A percentile compares a stretch with the other conserved stretches of the same genome.
These are phyloP conservation scores for Calocybe gambosa DNA, from an alignment of 1,284 basidiomycete genomes.

Conservation along the genomic window DNA sequence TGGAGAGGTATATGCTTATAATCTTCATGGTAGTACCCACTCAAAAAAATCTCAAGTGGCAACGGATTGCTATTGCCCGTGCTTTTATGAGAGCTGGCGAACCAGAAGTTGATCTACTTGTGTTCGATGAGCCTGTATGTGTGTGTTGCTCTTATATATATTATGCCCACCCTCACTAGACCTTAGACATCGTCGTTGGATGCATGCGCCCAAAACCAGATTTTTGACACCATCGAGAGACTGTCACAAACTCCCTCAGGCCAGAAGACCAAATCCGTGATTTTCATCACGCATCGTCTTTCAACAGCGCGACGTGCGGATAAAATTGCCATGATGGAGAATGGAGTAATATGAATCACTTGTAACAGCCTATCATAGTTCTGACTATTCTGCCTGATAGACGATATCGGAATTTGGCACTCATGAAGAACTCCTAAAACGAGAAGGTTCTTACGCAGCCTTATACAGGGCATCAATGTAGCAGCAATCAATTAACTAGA, in stretches of 20 bases:
- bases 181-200: slow-evolving; percentile 72
- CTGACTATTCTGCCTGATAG: slow-evolving; percentile 27
- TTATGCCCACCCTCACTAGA: too few species aligned
- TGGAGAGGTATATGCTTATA: slow-evolving; percentile 54
- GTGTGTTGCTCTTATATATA: too few species aligned
- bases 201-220: slow-evolving; percentile 70
- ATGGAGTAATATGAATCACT: slow-evolving; percentile 47
- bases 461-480: slow-evolving; percentile 66
- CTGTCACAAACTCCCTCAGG: slow-evolving; percentile 52
- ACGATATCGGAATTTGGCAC: slow-evolving; percentile 76
- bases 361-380: neutral
- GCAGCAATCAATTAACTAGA: slow-evolving; percentile 17
- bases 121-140: slow-evolving; percentile 77
- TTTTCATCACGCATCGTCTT: slow-evolving; percentile 81
- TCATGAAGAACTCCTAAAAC: slow-evolving; percentile 64
- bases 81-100: slow-evolving; percentile 76
- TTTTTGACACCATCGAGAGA: slow-evolving; percentile 67
- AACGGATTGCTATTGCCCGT: slow-evolving; percentile 75
- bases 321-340: slow-evolving; percentile 82
- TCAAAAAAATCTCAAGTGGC: slow-evolving; percentile 52
- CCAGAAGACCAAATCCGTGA: slow-evolving; percentile 59
- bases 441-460: slow-evolving; percentile 60
- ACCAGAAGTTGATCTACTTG: slow-evolving; percentile 68
- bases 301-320: slow-evolving; percentile 74
- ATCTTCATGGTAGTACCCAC: neutral